phyloP scores from a whole-genome alignment of 2,329 filamentous ascomycete species.

The Chaetomiaceae sp. region DNA sequence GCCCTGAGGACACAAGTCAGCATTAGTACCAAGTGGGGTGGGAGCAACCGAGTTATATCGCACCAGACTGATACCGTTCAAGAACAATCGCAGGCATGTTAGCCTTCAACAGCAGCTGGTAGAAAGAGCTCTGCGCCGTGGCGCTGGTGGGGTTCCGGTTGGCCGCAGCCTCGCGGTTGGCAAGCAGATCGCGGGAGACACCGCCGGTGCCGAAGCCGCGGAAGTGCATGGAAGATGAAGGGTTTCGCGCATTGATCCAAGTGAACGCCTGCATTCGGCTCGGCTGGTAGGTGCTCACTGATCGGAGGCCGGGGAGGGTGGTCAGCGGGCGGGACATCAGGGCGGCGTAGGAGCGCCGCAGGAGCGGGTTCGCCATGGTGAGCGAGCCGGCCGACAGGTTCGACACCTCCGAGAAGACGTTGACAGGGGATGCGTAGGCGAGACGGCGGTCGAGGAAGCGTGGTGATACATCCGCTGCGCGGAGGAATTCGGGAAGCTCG shows the following conservation, averaged over 20 bases:
- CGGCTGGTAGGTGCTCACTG: constrained; percentile 23
- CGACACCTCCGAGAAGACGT: constrained; percentile 21
- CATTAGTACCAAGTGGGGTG: not conserved
- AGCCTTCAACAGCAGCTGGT: constrained; percentile 80
- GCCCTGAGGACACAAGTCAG: constrained; percentile 27
- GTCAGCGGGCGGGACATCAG: constrained; percentile 21
- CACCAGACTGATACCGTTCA: constrained; percentile 77
- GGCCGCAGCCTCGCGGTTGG: constrained; percentile 81
- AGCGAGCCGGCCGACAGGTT: constrained; percentile 19
- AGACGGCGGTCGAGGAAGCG: constrained; percentile 26
- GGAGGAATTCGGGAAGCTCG: constrained; percentile 33
- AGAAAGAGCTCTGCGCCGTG: constrained; percentile 87
- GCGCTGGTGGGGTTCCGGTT: constrained; percentile 88
- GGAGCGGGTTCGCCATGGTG: constrained; percentile 24
- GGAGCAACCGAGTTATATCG: not conserved
- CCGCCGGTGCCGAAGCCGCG: constrained; percentile 32
- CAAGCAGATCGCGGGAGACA: constrained; percentile 61
- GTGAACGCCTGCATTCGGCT: constrained; percentile 17
- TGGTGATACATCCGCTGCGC: constrained; percentile 20
- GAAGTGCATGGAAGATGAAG: constrained; percentile 11
- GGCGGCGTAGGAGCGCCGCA: constrained; percentile 22
- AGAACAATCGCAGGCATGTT: constrained; percentile 92
- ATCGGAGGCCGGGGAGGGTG: constrained; percentile 20
- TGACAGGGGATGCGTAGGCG: constrained; percentile 22
- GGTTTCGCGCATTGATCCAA: constrained; percentile 13